Evolutionary conservation across 73 alveolate species (phyloP).

Genomic region (Paramecium sexaurelia): DNA sequence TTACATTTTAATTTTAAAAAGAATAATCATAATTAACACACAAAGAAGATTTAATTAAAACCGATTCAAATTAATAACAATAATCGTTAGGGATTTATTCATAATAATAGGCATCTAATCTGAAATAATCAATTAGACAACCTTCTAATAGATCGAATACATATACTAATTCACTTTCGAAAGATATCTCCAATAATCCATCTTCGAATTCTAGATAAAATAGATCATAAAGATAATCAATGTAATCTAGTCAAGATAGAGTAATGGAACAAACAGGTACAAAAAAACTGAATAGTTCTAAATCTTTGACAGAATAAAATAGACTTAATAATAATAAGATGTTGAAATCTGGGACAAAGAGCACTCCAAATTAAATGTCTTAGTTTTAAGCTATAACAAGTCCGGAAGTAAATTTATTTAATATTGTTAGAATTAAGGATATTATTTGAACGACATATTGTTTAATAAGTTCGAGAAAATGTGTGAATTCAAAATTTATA

Average conservation of each 20-base stretch:
- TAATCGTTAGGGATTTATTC: neutral
- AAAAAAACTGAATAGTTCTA: neutral
- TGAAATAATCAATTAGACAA: neutral
- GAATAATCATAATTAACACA: neutral
- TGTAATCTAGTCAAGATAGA: neutral
- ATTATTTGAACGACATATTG: neutral
- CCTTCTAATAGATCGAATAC: conserved; percentile 32
- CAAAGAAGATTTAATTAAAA: neutral
- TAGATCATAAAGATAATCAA: neutral
- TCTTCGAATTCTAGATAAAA: conserved; percentile 28
- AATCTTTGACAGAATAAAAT: neutral
- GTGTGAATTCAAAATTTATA: neutral
- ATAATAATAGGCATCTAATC: neutral
- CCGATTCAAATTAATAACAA: neutral
- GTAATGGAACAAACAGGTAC: neutral
- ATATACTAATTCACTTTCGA: neutral
- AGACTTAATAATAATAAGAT: neutral
- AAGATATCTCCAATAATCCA: conserved; percentile 29
- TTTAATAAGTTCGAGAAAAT: conserved; percentile 24
- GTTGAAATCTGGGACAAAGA: neutral
- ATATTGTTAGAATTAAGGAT: neutral
- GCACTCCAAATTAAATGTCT: conserved; percentile 29
- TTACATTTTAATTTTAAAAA: neutral
- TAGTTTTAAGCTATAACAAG: neutral
- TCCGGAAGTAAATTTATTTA: neutral